Conservation (phyloP, 2,329 filamentous ascomycete species). For the Botrytis deweyae region DNA sequence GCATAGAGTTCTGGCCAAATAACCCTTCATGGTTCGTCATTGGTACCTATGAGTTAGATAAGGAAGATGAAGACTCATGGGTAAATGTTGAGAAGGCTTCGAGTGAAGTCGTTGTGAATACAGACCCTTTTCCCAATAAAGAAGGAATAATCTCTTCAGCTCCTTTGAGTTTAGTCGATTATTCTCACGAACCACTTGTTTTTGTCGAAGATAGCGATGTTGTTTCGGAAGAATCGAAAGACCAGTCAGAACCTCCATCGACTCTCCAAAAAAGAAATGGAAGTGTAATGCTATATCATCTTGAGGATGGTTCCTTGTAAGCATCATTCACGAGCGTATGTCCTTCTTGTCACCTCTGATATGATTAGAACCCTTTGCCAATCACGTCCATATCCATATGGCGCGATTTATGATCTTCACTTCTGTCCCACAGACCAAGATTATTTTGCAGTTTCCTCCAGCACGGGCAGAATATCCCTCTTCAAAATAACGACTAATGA, state of each 20-base stretch:
- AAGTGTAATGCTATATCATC: constrained; percentile 54
- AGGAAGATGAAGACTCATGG: constrained; percentile 37
- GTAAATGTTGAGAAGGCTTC: constrained; percentile 24
- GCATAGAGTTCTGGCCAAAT: constrained; percentile 69
- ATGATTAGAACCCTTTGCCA: constrained; percentile 54
- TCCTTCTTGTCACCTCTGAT: constrained; percentile 18
- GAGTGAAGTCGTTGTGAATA: neutral
- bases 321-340: neutral
- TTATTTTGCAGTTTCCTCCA: constrained; percentile 74
- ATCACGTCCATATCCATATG: constrained; percentile 59
- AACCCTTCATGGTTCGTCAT: constrained; percentile 66
- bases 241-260: constrained; percentile 30
- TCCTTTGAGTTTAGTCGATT: constrained; percentile 13
- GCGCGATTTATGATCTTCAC: constrained; percentile 78
- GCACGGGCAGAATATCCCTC: constrained; percentile 67
- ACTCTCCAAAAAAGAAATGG: constrained; percentile 67
- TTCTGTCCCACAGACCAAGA: constrained; percentile 62
- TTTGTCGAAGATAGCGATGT: neutral
- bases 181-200: neutral
- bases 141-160: constrained; percentile 13
- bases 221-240: neutral
- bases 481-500: constrained; percentile 50
- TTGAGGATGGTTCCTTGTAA: constrained; percentile 17
- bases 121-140: neutral
- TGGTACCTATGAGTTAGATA: constrained; percentile 79